Evolutionary conservation across 2,329 filamentous ascomycete species (phyloP).

Genomic region (Metarhizium sp.): DNA sequence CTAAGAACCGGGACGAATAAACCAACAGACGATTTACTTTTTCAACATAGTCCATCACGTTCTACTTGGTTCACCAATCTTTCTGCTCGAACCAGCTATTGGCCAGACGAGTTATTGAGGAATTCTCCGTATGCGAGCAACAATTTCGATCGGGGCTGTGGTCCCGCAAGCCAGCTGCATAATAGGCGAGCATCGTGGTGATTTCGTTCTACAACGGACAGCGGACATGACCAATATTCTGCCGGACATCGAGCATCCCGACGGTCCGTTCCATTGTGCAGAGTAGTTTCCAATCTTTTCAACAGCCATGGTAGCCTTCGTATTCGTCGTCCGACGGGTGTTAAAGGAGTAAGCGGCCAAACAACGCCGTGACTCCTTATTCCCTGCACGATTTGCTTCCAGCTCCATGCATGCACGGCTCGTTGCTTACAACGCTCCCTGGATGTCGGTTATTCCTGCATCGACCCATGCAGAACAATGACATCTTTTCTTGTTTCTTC

Average conservation of each 20-base stretch:
- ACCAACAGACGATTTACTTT: no score
- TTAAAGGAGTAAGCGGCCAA: no score
- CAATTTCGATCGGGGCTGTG: no score
- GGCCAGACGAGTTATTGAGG: background rate
- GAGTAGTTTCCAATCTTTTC: background rate
- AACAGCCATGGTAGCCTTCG: background rate
- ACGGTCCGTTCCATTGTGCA: background rate
- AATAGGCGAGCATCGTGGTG: no score
- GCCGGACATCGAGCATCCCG: background rate
- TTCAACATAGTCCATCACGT: no score
- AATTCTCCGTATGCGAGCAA: background rate
- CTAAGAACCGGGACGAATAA: no score
- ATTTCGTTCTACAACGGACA: no score
- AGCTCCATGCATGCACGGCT: background rate
- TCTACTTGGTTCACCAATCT: background rate
- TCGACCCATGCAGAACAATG: no score
- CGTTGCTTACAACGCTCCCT: background rate
- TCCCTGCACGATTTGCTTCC: background rate
- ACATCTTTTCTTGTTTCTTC: no score
- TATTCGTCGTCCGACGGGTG: background rate
- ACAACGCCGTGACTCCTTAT: background rate
- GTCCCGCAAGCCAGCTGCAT: no score
- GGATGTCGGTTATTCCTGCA: background rate
- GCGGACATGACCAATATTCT: background rate
- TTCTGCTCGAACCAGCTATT: background rate